Conservation (phyloP, 2,329 filamentous ascomycete genomes). For the Ophiobolus disseminans region DNA sequence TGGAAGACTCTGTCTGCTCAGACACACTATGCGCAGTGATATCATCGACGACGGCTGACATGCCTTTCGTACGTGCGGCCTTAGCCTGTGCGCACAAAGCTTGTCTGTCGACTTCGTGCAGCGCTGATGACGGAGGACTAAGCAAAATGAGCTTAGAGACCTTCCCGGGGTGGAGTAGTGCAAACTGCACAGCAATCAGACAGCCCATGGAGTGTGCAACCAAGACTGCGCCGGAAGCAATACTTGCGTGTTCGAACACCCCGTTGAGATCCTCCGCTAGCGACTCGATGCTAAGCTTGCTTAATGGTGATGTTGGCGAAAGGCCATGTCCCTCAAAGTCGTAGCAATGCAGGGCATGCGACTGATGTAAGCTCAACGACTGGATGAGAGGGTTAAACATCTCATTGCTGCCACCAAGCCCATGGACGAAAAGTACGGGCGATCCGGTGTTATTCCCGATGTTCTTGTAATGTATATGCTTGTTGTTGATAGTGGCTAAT, state of each 20-base stretch:
- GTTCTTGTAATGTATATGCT: conserved; percentile 51
- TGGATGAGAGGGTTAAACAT: conserved; percentile 57
- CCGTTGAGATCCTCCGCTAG: conserved; percentile 54
- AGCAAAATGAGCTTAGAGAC: conserved; percentile 57
- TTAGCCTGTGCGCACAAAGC: conserved; percentile 48
- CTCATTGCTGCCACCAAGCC: conserved; percentile 58
- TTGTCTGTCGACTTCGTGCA: conserved; percentile 48
- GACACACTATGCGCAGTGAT: conserved; percentile 50
- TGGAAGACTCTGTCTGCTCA: conserved; percentile 43
- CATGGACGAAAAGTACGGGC: conserved; percentile 62
- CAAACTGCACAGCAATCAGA: conserved; percentile 56
- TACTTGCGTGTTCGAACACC: conserved; percentile 47
- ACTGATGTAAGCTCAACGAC: conserved; percentile 36
- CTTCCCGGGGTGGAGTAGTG: conserved; percentile 48
- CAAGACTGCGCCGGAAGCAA: conserved; percentile 48
- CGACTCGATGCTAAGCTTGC: conserved; percentile 53
- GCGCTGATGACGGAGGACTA: conserved; percentile 56
- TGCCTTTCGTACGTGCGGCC: conserved; percentile 54
- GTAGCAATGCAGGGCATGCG: conserved; percentile 53
- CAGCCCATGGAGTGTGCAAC: conserved; percentile 63
- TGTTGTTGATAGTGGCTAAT: conserved; percentile 51
- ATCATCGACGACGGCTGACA: conserved; percentile 52
- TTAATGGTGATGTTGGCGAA: conserved; percentile 59
- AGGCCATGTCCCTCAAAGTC: conserved; percentile 66
- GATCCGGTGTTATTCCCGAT: conserved; percentile 28